Conservation (phyloP, 352 stramenopile genomes). For the Phytopythium oedochilum region DNA sequence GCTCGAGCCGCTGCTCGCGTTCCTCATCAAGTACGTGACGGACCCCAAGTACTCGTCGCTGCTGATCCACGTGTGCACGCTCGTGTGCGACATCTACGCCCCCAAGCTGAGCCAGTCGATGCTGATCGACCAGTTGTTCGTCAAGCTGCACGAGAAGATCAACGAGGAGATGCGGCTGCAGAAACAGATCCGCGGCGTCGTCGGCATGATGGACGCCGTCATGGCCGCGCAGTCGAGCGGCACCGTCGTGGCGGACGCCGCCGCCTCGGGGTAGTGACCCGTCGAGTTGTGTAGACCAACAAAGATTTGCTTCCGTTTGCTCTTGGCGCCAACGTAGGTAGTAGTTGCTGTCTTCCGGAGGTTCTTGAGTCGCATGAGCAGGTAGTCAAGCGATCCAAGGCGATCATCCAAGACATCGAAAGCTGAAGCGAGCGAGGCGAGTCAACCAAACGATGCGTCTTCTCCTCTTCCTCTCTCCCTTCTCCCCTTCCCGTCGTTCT, state of each 20-base stretch:
- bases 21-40: conserved; percentile 94
- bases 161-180: conserved; percentile 83
- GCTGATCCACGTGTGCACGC: conserved; percentile 91
- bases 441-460: conserved; percentile 9
- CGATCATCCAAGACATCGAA: too few relatives aligned
- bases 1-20: conserved; percentile 93
- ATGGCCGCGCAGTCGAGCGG: conserved; percentile 82
- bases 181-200: conserved; percentile 78
- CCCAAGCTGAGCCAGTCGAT: conserved; percentile 88
- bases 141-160: conserved; percentile 88
- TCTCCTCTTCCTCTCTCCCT: conserved; percentile 14
- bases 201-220: conserved; percentile 89
- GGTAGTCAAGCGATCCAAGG: too few relatives aligned
- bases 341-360: too few relatives aligned
- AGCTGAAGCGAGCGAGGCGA: too few relatives aligned
- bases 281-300: too few relatives aligned
- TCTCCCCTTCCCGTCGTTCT: conserved; percentile 15
- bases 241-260: conserved; percentile 14
- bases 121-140: conserved; percentile 93
- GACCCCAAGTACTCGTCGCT: conserved; percentile 92
- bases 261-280: neutral
- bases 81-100: conserved; percentile 92
- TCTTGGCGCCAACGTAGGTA: too few relatives aligned
- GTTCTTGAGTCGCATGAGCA: too few relatives aligned
- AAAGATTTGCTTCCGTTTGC: too few relatives aligned